Evolutionary conservation across 1,284 basidiomycete genomes (phyloP), one percentile per base, ranked within the genome.

Genomic region (Ganoderma leucocontextum): DNA sequence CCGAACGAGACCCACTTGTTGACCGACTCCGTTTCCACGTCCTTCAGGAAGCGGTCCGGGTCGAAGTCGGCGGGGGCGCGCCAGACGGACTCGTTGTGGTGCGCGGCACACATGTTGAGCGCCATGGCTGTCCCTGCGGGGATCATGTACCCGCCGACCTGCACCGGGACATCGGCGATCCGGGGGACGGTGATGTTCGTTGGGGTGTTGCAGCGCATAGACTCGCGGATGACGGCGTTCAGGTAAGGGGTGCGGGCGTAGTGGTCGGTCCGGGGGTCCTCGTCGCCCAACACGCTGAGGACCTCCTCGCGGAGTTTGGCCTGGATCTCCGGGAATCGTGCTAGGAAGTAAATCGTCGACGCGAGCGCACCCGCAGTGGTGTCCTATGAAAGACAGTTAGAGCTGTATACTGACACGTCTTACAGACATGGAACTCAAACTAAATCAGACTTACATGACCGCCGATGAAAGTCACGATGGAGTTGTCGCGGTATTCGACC

Each of bases 401-500:
- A 29, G 6, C 36, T 47, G 8, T 10, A 39, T 2, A 13, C n/a
- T 33, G 25, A 61, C 12, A 38, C 15, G 33, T 10, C 33, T 38
- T 36, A 33, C 2, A 22, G 60, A 4, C 47, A 42, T 35, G 12
- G n/a, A 39, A 60, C 38, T n/a, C 4, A 17, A 39, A 8, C 52
- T 35, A 2, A n/a, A 29, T 4, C 9, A 6, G 25, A 70, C 74
- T n/a, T 64, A 79, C 78, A 66, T 80, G 78, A 4, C 78, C 78
- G 10, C 78, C 78, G n/a, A 80, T 78, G 69, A 80, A 80, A 15
- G 79, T 68, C 19, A 78, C 71, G n/a, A 79, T 74, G 67, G 79
- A 75, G 72, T 81, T 80, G 67, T 80, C 79, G 15, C 77, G 76
- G 38, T 75, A 75, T 53, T 79, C 78, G 19, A 62, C 61, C 42